phyloP scores from a whole-genome alignment of 1,284 basidiomycete genomes.

The Anthracocystis panici-leucophaei region DNA sequence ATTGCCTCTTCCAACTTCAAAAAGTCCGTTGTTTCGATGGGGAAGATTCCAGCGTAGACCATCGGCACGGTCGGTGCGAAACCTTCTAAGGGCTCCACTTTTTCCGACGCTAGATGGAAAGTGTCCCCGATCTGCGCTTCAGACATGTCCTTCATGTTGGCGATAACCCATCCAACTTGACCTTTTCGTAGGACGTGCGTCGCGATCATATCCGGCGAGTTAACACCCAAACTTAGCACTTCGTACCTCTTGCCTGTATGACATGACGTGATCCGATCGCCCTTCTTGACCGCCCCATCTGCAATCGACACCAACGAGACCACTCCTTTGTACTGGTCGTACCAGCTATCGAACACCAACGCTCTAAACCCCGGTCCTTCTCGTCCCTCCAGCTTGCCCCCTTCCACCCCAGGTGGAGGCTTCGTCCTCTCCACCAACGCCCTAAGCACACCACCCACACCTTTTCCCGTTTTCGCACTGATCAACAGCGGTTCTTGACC shows the following conservation, averaged over 20 bases:
- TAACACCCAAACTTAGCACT: constrained; percentile 88
- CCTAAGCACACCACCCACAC: constrained; percentile 80
- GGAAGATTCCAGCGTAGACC: constrained; percentile 97
- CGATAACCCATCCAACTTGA: constrained; percentile 81
- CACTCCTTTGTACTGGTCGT: constrained; percentile 95
- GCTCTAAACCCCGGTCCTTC: constrained; percentile 74
- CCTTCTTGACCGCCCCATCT: constrained; percentile 74
- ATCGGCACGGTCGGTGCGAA: constrained; percentile 94
- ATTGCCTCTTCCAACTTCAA: constrained; percentile 95
- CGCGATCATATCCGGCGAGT: constrained; percentile 76
- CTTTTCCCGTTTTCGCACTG: constrained; percentile 91
- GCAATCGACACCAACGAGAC: constrained; percentile 87
- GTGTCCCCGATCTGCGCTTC: constrained; percentile 97
- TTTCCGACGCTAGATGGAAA: constrained; percentile 80
- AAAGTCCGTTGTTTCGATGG: constrained; percentile 90
- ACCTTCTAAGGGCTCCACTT: constrained; percentile 86
- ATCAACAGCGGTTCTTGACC: constrained; percentile 59
- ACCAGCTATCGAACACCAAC: constrained; percentile 90
- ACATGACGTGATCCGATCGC: constrained; percentile 79
- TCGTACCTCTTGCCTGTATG: constrained; percentile 92
- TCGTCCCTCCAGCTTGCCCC: constrained; percentile 46
- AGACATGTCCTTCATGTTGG: constrained; percentile 98
- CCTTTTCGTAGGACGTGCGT: constrained; percentile 78
- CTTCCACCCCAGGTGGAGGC: constrained; percentile 55
- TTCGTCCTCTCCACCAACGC: constrained; percentile 81